Evolutionary conservation across 2,329 filamentous ascomycete species (phyloP).

Genomic region (Zopfia rhizophila): DNA sequence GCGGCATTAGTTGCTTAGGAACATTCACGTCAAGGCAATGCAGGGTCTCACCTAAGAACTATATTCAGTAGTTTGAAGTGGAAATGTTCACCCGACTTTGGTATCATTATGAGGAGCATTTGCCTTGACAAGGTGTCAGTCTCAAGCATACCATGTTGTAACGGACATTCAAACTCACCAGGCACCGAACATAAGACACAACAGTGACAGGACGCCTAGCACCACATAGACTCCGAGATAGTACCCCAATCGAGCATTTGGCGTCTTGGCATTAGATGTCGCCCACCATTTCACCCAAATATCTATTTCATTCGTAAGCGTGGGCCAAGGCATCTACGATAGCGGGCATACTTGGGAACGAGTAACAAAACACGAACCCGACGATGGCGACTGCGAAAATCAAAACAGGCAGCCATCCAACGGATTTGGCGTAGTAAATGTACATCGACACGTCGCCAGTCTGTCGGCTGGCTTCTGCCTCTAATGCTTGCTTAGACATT

Average conservation of each 20-base stretch:
- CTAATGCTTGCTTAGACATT: neutral
- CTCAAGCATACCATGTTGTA: neutral
- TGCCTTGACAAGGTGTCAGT: constrained; percentile 38
- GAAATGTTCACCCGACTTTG: constrained; percentile 57
- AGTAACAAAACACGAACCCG: constrained; percentile 17
- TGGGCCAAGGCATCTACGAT: neutral
- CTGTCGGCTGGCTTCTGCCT: constrained; percentile 7
- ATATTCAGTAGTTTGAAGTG: constrained; percentile 57
- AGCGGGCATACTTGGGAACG: constrained; percentile 19
- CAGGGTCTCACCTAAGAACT: constrained; percentile 49
- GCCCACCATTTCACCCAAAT: constrained; percentile 60
- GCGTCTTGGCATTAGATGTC: constrained; percentile 44
- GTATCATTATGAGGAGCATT: constrained; percentile 60
- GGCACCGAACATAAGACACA: constrained; percentile 12
- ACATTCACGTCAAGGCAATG: neutral
- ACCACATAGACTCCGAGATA: constrained; percentile 18
- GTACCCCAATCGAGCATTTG: constrained; percentile 30
- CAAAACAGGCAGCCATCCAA: constrained; percentile 9
- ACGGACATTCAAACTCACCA: constrained; percentile 9
- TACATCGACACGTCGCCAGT: constrained; percentile 23
- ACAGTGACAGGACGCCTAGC: constrained; percentile 5
- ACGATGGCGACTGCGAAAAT: constrained; percentile 11
- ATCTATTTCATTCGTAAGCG: constrained; percentile 21
- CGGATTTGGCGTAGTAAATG: constrained; percentile 20
- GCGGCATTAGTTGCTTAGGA: constrained; percentile 2